phyloP scores from a whole-genome alignment of 306 rosid species.

The Prosopis cineraria region DNA sequence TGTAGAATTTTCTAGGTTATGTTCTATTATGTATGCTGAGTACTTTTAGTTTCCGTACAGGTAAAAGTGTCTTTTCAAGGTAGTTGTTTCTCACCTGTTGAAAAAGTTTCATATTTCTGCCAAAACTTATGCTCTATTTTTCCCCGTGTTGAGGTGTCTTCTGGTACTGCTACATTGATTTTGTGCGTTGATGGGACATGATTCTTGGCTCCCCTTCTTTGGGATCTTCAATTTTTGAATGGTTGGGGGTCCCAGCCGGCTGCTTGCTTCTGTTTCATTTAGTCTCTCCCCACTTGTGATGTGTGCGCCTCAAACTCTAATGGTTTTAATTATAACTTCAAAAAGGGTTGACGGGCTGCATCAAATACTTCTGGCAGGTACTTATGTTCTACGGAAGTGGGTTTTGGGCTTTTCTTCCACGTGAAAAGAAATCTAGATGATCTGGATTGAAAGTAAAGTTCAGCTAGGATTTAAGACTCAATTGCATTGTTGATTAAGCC shows the following conservation, averaged over 20 bases:
- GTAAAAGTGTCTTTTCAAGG: conserved; percentile 40
- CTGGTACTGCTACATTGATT: conserved; percentile 80
- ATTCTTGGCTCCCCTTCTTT: conserved; percentile 60
- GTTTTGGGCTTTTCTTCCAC: conserved; percentile 23
- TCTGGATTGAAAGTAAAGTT: not conserved
- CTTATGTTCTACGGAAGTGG: conserved; percentile 63
- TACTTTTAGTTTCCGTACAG: conserved; percentile 50
- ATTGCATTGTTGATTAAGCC: not conserved
- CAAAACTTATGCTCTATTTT: conserved; percentile 54
- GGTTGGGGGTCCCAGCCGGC: conserved; percentile 72
- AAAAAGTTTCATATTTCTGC: conserved; percentile 53
- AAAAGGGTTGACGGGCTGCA: conserved; percentile 52
- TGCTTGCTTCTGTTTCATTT: conserved; percentile 62
- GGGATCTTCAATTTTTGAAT: conserved; percentile 68
- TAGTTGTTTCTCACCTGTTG: conserved; percentile 43
- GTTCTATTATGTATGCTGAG: conserved; percentile 40
- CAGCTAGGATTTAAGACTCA: not conserved
- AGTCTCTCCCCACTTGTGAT: conserved; percentile 61
- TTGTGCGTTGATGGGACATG: conserved; percentile 63
- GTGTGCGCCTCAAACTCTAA: conserved; percentile 54
- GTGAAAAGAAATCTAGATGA: not conserved
- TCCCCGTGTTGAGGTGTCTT: conserved; percentile 70
- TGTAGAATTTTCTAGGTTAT: conserved; percentile 49
- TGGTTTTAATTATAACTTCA: conserved; percentile 50
- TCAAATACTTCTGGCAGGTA: conserved; percentile 71